Evolutionary conservation across 164 flowering plant genomes (phyloP).

Genomic region (Vitis rotundifolia): DNA sequence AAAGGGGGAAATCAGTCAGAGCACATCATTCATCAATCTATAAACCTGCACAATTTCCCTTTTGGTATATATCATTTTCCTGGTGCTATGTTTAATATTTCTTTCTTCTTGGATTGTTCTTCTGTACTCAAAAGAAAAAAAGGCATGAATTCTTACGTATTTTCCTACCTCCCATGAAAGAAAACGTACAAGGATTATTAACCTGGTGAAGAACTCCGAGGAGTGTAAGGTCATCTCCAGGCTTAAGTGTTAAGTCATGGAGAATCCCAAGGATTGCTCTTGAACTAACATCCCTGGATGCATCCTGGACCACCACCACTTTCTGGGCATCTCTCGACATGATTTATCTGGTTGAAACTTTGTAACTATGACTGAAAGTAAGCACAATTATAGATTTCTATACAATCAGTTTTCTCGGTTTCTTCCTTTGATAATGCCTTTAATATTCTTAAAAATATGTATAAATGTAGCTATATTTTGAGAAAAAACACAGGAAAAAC

Average conservation of each 20-base stretch:
- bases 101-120: neutral
- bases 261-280: slow-evolving; percentile 40
- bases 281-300: slow-evolving; percentile 41
- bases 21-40: neutral
- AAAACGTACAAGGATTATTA: slow-evolving; percentile 68
- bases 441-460: no score
- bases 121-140: neutral
- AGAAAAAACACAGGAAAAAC: no score
- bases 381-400: no score
- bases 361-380: no score
- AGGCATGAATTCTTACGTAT: slow-evolving; percentile 32
- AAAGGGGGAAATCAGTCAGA: neutral
- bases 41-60: neutral
- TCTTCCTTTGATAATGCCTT: no score
- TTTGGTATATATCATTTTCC: neutral
- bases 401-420: no score
- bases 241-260: slow-evolving; percentile 39
- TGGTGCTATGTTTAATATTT: neutral
- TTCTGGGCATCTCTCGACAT: slow-evolving; percentile 31
- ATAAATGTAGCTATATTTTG: no score
- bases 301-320: slow-evolving; percentile 73
- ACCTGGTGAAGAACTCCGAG: slow-evolving; percentile 69
- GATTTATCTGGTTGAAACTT: neutral
- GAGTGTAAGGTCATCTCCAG: slow-evolving; percentile 60
- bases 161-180: slow-evolving; percentile 37